These are phyloP conservation scores for Saccharomycopsis synnaedendra DNA, from an alignment of 805 yeast species.

Conservation along the genomic window DNA sequence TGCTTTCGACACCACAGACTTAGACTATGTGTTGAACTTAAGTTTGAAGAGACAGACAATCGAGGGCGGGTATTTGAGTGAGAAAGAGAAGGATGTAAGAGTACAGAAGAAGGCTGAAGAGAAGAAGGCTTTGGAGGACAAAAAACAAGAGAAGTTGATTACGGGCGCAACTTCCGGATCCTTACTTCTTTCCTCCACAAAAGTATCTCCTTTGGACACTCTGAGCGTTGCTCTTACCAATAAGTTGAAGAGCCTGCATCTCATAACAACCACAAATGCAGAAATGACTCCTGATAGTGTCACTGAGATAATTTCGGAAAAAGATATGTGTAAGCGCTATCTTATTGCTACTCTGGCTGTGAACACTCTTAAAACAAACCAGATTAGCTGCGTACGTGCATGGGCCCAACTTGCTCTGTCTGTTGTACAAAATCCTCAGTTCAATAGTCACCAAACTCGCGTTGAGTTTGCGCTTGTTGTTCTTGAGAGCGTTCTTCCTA, in stretches of 20 bases:
- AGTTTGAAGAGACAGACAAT: not conserved
- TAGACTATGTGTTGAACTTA: constrained; percentile 6
- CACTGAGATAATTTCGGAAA: too few species aligned
- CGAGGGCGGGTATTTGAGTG: constrained; percentile 6
- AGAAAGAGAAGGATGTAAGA: not conserved
- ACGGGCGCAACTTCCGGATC: too few species aligned
- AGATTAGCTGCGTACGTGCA: constrained; percentile 55
- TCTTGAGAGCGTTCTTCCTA: constrained; percentile 66
- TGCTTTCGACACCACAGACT: not conserved
- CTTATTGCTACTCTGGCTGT: constrained; percentile 19
- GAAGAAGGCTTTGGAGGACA: too few species aligned
- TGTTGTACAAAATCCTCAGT: constrained; percentile 47
- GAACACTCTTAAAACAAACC: constrained; percentile 35
- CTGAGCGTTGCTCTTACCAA: too few species aligned
- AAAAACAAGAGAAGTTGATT: too few species aligned
- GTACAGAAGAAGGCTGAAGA: not conserved
- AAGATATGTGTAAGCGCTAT: too few species aligned
- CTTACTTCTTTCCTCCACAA: too few species aligned
- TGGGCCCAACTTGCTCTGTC: constrained; percentile 80
- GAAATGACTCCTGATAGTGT: too few species aligned
- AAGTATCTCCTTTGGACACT: too few species aligned
- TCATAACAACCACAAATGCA: too few species aligned
- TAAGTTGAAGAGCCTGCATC: too few species aligned
- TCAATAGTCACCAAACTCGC: not conserved
- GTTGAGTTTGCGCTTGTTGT: constrained; percentile 61